These are phyloP conservation scores for Globisporangium viniferum DNA, from an alignment of 352 stramenopile species.

Conservation along the genomic window DNA sequence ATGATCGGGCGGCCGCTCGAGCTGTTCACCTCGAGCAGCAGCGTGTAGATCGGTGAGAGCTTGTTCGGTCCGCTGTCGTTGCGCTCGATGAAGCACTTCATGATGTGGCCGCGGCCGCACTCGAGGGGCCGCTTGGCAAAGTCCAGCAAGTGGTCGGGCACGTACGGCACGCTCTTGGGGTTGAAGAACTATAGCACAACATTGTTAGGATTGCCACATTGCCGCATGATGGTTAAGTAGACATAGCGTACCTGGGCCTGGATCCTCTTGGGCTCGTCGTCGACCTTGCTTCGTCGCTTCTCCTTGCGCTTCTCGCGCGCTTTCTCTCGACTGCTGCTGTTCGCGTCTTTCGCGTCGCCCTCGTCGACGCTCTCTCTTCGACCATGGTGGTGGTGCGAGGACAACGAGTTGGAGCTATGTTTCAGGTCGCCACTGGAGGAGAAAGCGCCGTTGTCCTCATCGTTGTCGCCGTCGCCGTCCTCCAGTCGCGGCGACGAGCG, in stretches of 20 bases:
- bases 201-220: background rate
- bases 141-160: constrained; percentile 75
- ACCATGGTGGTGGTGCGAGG: background rate
- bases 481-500: constrained; percentile 30
- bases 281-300: constrained; percentile 50
- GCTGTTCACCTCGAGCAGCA: constrained; percentile 83
- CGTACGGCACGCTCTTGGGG: constrained; percentile 76
- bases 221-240: too few species aligned
- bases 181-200: constrained; percentile 62
- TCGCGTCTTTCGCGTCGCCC: constrained; percentile 34
- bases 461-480: constrained; percentile 20
- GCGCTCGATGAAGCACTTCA: constrained; percentile 89
- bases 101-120: constrained; percentile 68
- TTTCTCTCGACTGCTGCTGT: constrained; percentile 28
- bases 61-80: constrained; percentile 78
- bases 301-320: constrained; percentile 54
- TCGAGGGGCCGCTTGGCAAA: constrained; percentile 81
- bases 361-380: constrained; percentile 24
- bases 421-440: constrained; percentile 11
- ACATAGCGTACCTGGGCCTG: constrained; percentile 44
- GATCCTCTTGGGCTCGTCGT: constrained; percentile 67
- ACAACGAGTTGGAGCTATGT: constrained; percentile 16
- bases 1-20: constrained; percentile 81
- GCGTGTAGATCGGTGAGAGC: constrained; percentile 78
- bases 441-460: background rate